phyloP scores from a whole-genome alignment of 148 eudicot species.

The Agrostemma githago region DNA sequence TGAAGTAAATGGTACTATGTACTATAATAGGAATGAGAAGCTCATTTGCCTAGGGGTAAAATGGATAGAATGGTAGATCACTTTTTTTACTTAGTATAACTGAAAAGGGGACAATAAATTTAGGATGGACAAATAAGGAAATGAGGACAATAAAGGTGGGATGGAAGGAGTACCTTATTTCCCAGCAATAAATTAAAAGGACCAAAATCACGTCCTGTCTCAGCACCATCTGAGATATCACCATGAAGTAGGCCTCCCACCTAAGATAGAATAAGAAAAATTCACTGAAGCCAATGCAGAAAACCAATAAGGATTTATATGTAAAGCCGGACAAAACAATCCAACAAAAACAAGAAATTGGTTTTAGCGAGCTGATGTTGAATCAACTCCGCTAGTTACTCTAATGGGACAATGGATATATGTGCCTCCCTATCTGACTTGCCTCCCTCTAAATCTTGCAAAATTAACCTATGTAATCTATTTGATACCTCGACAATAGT shows the following conservation, averaged over 20 bases:
- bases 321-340: neutral
- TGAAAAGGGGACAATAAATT: no score
- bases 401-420: neutral
- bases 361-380: neutral
- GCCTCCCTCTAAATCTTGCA: neutral
- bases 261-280: constrained; percentile 27
- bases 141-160: no score
- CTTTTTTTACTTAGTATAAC: no score
- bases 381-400: neutral
- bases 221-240: constrained; percentile 85
- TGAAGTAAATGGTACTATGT: no score
- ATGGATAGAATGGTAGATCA: no score
- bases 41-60: no score
- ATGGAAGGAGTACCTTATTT: constrained; percentile 40
- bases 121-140: no score
- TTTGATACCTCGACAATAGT: neutral
- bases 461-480: neutral
- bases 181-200: constrained; percentile 61
- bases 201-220: constrained; percentile 63
- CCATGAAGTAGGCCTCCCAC: constrained; percentile 91
- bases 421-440: neutral
- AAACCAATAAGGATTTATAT: neutral
- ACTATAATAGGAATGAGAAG: no score
- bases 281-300: neutral
- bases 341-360: neutral